Base-by-base conservation (phyloP, 2,329 filamentous ascomycete species). In the Gliomastix tumulicola region DNA sequence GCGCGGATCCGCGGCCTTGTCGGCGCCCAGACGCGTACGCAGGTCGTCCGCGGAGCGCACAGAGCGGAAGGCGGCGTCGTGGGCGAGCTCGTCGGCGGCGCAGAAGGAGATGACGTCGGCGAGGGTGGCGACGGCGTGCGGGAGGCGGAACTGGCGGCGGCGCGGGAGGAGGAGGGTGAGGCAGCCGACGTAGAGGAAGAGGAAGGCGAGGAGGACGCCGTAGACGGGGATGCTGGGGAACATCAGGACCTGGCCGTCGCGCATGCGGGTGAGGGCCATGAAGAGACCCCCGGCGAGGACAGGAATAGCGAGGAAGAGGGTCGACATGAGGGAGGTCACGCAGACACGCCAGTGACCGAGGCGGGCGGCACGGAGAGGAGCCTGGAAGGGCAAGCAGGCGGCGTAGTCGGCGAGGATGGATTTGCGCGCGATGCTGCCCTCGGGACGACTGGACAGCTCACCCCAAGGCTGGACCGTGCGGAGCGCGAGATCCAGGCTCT, bases 41-140 rank as follows among this genome's bases (percentile, higher is more conserved):
- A 96, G 70, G 44, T 88, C 82, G 0, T 66, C 66, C 44, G 80
- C 82, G n/a, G 71, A 79, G 20, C 70, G 67, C 4, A 82, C 76
- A 25, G 79, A 74, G 35, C 79, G 71, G 54, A 96, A 90, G 0
- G 83, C 75, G 9, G 79, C 70, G 50, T 95, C 88, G 6, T 74
- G 68, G 3, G 86, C 65, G 15, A 94, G 65, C 18, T 82, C 81
- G 30, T 80, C 81, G 46, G 82, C 80, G 41, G 85, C 79, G 30
- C 90, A 68, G 54, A 90, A 89, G 51, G 79, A 82, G 47, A 94
- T 73, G 17, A 89, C 68, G 54, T 89, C 87, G 2, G 84, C 84
- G 15, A 94, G 68, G 32, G 75, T 86, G 41, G 71, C 75, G 28
- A 85, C 79, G 6, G 71, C 70, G 53, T 94, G 88, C 0, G 88